Base-by-base conservation (phyloP, 495 filamentous ascomycete genomes). In the Astrothelium macrocarpum region DNA sequence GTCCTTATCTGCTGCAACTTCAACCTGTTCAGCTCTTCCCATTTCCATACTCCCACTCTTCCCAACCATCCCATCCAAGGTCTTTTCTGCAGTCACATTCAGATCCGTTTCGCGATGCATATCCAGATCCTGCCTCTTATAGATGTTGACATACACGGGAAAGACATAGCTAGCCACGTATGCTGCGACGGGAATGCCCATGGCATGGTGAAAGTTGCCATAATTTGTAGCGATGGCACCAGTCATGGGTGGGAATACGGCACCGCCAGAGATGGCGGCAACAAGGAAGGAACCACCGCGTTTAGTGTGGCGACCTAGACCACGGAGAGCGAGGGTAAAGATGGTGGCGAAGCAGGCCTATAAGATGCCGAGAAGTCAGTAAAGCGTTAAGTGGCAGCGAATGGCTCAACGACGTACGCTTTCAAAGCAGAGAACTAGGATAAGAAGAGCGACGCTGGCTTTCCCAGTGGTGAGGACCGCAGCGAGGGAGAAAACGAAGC, bases 351-450 rank as follows among this genome's bases (percentile, higher is more conserved):
- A 62, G 25, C 45, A 49, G n/a, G 45, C 45, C n/a, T 49, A n/a
- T 12, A 20, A 5, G 45, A 12, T 49, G 45, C 45, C 16, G 12
- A 18, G 45, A 49, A 5, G 18, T 18, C 16, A 42, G 10, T 42
- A 9, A 16, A 42, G 36, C 10, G 36, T 42, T 42, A 1, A 10
- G 18, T 42, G 45, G 45, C 10, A n/a, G 18, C 16, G 45, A 12
- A 20, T 84, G 84, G 74, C 85, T 85, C 59, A 81, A 82, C 63
- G 84, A 79, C 60, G 4, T 42, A 61, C 60, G 60, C 39, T 61
- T 16, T 61, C 31, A 25, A 61, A 61, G 16, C 60, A 61, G 32
- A 61, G 60, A 16, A 61, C 60, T 16, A 61, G 23, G 28, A 61
- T 45, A 18, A 42, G 34, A 16, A 61, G 29, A 16, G 60, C 31